Evolutionary conservation across 257 asterid species (phyloP).

Genomic region (Eucommia ulmoides): DNA sequence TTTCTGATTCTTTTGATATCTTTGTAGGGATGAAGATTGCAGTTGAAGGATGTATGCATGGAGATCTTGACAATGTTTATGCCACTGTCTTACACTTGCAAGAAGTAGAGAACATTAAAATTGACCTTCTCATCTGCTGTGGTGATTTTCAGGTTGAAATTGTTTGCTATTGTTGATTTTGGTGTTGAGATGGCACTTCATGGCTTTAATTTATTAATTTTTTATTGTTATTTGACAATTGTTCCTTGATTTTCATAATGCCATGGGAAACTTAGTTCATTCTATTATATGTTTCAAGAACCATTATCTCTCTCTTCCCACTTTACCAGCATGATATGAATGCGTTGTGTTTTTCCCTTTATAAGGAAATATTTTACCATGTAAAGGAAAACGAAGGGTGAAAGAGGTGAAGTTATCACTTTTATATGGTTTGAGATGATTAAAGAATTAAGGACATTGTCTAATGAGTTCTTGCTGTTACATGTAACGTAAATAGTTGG

Average conservation of each 20-base stretch:
- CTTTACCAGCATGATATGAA: not conserved
- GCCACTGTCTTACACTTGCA: constrained; percentile 66
- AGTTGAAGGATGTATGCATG: constrained; percentile 97
- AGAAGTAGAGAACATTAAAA: constrained; percentile 54
- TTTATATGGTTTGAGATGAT: not conserved
- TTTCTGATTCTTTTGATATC: not conserved
- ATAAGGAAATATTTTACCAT: too few relatives aligned
- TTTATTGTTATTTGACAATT: too few relatives aligned
- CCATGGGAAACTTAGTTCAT: too few relatives aligned
- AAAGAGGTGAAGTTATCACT: not conserved
- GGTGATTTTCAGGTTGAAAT: constrained; percentile 86
- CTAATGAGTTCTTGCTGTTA: not conserved
- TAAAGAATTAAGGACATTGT: not conserved
- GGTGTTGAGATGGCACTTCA: too few relatives aligned
- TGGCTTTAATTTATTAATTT: too few relatives aligned
- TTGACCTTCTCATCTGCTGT: constrained; percentile 90
- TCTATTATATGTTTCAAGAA: too few relatives aligned
- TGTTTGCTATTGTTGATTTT: too few relatives aligned
- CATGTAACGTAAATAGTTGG: not conserved
- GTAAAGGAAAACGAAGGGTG: too few relatives aligned
- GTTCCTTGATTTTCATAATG: too few relatives aligned
- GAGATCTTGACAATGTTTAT: constrained; percentile 85
- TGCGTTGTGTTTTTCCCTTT: not conserved
- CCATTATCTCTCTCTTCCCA: too few relatives aligned
- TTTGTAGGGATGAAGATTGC: constrained; percentile 72